Conservation (phyloP, 2,329 filamentous ascomycete species). For the Microdochium bolleyi region DNA sequence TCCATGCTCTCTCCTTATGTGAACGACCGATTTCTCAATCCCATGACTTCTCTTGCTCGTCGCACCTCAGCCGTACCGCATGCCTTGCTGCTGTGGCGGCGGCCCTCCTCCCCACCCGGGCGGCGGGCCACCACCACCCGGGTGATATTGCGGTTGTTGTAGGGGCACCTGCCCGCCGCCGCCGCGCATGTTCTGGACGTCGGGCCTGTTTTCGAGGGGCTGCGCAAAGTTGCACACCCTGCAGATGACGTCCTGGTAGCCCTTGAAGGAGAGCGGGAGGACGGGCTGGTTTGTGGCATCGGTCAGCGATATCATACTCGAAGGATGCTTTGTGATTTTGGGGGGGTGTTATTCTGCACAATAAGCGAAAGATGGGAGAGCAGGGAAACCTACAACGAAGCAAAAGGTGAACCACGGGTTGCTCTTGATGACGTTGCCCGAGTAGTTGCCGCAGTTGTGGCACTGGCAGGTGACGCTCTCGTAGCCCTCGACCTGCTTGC, state of each 20-base stretch:
- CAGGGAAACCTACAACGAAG: constrained; percentile 49
- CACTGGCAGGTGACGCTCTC: constrained; percentile 55
- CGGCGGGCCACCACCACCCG: constrained; percentile 19
- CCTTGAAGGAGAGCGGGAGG: constrained; percentile 60
- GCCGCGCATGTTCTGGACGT: constrained; percentile 45
- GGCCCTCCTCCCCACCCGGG: constrained; percentile 9
- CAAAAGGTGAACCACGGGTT: constrained; percentile 75
- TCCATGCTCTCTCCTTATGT: no score
- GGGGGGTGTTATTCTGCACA: background rate
- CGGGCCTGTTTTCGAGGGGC: constrained; percentile 48
- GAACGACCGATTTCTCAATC: no score
- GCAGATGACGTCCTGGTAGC: constrained; percentile 64
- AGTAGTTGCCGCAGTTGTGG: constrained; percentile 60
- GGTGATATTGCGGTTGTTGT: constrained; percentile 24
- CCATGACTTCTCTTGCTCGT: no score
- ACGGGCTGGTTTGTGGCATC: no score
- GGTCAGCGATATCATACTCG: no score
- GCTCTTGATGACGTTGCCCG: constrained; percentile 51
- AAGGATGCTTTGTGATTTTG: no score
- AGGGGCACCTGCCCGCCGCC: constrained; percentile 27
- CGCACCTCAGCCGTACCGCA: constrained; percentile 11
- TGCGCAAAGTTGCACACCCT: constrained; percentile 72
- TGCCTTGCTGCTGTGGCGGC: constrained; percentile 12
- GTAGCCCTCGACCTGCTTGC: constrained; percentile 51
- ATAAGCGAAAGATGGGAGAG: background rate